phyloP scores from a whole-genome alignment of 2,329 filamentous ascomycete species.

The Neurospora crassa region DNA sequence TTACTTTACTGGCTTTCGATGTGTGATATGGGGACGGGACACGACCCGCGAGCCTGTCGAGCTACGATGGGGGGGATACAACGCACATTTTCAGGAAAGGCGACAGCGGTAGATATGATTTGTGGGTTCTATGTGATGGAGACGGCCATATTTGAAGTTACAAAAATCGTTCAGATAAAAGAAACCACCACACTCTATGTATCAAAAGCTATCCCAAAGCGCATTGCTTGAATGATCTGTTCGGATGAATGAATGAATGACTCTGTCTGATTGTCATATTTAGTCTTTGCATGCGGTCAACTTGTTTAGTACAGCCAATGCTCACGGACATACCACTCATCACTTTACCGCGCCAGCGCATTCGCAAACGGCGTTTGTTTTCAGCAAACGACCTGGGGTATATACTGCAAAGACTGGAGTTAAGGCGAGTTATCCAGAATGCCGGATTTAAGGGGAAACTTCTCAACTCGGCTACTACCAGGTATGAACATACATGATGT shows the following conservation, averaged over 20 bases:
- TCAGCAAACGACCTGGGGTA: background rate
- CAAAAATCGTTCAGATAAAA: background rate
- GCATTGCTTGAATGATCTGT: background rate
- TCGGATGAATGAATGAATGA: background rate
- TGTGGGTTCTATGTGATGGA: background rate
- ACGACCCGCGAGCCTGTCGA: background rate
- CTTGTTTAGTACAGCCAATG: background rate
- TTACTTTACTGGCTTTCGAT: background rate
- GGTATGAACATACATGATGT: too few relatives aligned
- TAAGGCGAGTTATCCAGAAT: too few relatives aligned
- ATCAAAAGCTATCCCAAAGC: background rate
- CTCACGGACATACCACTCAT: background rate
- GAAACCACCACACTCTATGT: background rate
- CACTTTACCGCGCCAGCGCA: background rate
- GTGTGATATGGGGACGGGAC: background rate
- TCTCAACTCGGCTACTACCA: too few relatives aligned
- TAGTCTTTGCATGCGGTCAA: background rate
- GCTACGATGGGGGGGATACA: background rate
- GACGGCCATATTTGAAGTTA: background rate
- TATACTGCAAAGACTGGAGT: too few relatives aligned
- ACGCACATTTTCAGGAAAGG: background rate
- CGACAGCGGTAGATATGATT: background rate
- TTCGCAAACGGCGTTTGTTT: background rate
- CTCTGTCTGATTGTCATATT: background rate
- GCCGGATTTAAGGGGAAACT: too few relatives aligned